Evolutionary conservation across 345 rosid genomes (phyloP), one percentile per base, ranked within the genome.

Genomic region (Populus nigra): DNA sequence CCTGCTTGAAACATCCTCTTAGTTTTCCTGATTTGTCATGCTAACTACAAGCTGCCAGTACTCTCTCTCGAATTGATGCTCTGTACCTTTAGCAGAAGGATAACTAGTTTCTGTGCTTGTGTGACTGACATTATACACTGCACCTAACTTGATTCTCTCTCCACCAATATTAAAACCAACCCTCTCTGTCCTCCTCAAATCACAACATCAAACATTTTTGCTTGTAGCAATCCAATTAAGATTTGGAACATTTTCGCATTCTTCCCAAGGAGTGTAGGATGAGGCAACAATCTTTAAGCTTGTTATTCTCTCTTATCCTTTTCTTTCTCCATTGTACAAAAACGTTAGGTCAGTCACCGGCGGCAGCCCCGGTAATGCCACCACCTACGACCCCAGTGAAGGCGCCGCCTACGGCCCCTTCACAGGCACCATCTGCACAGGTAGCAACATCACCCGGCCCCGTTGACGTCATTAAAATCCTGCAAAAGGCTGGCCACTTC

Each of bases 11-110:
- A 72, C 79, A 78, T 27, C 67, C 71, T 41, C 73, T 31, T 72
- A 33, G 72, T 79, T 79, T 86, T 86, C 78, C 92, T 84, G 83
- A 77, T 66, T 84, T 75, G 78, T 35, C 72, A 88, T 86, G 89
- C 91, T 86, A 89, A 38, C 81, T 74, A 76, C 83, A 85, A 68
- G 92, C 82, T 84, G 78, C 39, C 76, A 80, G 75, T 72, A n/a
- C 81, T 70, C 68, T 75, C 66, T 65, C 79, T 43, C 72, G 72
- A 63, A 12, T 35, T 75, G 55, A 75, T 65, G 36, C 61, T 9
- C 69, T 11, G 55, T 43, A 27, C 65, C 71, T 61, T 71, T 15
- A 3, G 18, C 33, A 35, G 16, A 43, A 43, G 73, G 29, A 39
- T 7, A 15, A 41, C 59, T 22, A 15, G 15, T 35, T 47, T 22